Evolutionary conservation across 148 eudicot species (phyloP), one percentile per base, ranked within the genome.

Genomic region (Vaccinium macrocarpon): DNA sequence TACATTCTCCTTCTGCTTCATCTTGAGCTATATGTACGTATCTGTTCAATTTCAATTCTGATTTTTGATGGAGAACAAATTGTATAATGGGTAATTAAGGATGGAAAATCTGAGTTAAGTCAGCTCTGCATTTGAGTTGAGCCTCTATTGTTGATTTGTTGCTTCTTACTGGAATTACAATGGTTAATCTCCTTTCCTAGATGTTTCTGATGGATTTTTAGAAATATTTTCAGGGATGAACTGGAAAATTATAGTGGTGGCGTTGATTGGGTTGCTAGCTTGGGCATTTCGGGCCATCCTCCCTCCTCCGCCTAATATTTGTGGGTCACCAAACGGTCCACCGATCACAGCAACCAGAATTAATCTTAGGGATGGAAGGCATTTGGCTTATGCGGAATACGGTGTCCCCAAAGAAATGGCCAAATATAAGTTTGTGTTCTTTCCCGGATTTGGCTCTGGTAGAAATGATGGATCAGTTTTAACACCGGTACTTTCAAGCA

Each of bases 381-480:
- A 89, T 83, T 84, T 94, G 91, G 93, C 97, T 57, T 91, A 92
- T 66, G 73, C 85, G 56, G 94, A 94, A 81, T 74, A 53, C 46
- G 97, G 97, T 35, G 94, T 92, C 12, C 83, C 91, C 0, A 92
- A 90, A 61, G 90, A 89, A 52, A 81, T 59, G 6, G 94, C 97
- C 46, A 89, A 86, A 64, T 85, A 78, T 66, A 92, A 90, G 73
- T 64, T 94, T 46, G 66, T 94, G 2, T 91, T 70, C 86, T 84
- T 88, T 76, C 97, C 90, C 82, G 93, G 90, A 32, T 87, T 91
- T 81, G 87, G 75, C 61, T 76, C 56, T 38, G 90, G 84, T 8
- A 87, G 89, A 81, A 81, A 88, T 76, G 86, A 89, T 82, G 86
- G 81, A 35, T 23, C 73, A 74, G 19, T 80, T 42, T 48, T 52